Evolutionary conservation across 768 basidiomycete species (phyloP).

Genomic region (Lentinula detonsa): DNA sequence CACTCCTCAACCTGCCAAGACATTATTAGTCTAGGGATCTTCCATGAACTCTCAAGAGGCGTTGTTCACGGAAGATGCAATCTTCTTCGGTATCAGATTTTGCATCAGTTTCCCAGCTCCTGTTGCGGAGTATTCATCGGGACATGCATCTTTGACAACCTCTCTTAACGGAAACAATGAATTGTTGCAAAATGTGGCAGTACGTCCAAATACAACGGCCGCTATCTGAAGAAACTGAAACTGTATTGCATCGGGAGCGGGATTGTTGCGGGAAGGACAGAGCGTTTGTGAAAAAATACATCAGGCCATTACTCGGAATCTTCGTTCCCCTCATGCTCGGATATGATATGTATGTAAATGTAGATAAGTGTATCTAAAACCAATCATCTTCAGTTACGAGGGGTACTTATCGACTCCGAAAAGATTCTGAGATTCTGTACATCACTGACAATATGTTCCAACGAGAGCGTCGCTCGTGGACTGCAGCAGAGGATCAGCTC

Average conservation of each 20-base stretch:
- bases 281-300: not conserved
- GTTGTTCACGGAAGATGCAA: too few species aligned
- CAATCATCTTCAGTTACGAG: not conserved
- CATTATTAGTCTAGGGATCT: too few species aligned
- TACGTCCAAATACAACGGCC: not conserved
- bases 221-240: not conserved
- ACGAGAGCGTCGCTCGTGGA: constrained; percentile 13
- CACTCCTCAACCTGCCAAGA: too few species aligned
- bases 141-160: too few species aligned
- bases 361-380: not conserved
- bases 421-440: not conserved
- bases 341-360: not conserved
- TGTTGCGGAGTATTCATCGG: too few species aligned
- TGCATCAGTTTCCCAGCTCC: too few species aligned
- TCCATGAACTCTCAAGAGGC: too few species aligned
- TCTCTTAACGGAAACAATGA: too few species aligned
- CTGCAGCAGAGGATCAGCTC: constrained; percentile 11
- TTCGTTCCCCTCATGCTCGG: not conserved
- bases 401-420: not conserved
- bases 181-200: not conserved
- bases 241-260: not conserved
- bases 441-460: constrained; percentile 3
- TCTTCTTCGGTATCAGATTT: too few species aligned
- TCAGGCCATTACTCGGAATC: not conserved
- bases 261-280: not conserved